These are phyloP conservation scores for Calonectria honghensis DNA, from an alignment of 2,329 filamentous ascomycete genomes.

Conservation along the genomic window DNA sequence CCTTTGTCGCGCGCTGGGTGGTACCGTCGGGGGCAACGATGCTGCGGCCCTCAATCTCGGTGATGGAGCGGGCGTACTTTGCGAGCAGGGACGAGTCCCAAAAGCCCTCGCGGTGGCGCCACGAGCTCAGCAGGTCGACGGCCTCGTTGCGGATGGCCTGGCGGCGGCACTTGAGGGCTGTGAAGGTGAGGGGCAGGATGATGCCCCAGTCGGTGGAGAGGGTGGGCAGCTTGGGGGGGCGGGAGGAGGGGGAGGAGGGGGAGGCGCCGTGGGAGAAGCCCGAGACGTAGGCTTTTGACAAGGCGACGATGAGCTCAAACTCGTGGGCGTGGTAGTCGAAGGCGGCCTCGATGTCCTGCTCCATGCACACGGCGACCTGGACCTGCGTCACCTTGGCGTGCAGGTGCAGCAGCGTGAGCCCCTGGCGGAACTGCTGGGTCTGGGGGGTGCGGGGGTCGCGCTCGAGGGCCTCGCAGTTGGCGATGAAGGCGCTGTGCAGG, in stretches of 20 bases:
- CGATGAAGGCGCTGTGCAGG: slow-evolving; percentile 16
- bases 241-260: neutral
- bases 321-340: slow-evolving; percentile 16
- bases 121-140: neutral
- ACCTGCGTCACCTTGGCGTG: slow-evolving; percentile 14
- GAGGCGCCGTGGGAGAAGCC: neutral
- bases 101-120: slow-evolving; percentile 21
- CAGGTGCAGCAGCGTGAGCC: slow-evolving; percentile 3
- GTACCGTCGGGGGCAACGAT: neutral
- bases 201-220: slow-evolving; percentile 18
- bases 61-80: slow-evolving; percentile 12
- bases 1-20: slow-evolving; percentile 14
- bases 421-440: slow-evolving; percentile 5
- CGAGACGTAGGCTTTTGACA: neutral
- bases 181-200: slow-evolving; percentile 19
- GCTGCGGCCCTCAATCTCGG: slow-evolving; percentile 8
- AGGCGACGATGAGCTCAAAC: slow-evolving; percentile 4
- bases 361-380: slow-evolving; percentile 7
- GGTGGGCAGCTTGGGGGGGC: neutral
- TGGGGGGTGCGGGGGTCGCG: neutral
- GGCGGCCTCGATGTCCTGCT: slow-evolving; percentile 15
- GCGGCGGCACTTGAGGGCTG: slow-evolving; percentile 10
- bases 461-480: slow-evolving; percentile 8
- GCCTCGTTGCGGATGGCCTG: slow-evolving; percentile 3
- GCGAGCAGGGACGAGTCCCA: slow-evolving; percentile 24